These are phyloP conservation scores for Arthrobotrys iridis DNA, from an alignment of 2,329 filamentous ascomycete species.

Conservation along the genomic window DNA sequence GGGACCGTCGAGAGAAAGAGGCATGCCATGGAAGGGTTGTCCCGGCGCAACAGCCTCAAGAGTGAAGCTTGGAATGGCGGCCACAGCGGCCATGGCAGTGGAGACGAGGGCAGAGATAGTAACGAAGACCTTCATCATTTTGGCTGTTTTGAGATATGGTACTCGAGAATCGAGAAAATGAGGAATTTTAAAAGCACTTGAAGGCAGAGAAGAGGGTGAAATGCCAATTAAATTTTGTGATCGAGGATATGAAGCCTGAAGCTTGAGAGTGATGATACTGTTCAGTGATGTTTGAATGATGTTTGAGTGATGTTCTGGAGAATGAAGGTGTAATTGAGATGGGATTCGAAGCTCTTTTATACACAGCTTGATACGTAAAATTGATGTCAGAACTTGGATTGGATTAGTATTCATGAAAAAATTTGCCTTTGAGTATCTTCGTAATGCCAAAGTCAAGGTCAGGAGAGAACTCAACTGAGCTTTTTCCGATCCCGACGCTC, in stretches of 20 bases:
- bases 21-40: slow-evolving; percentile 40
- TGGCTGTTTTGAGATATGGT: slow-evolving; percentile 6
- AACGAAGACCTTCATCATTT: slow-evolving; percentile 49
- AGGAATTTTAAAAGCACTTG: background rate
- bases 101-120: slow-evolving; percentile 45
- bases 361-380: slow-evolving; percentile 1
- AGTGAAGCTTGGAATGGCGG: slow-evolving; percentile 41
- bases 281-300: slow-evolving; percentile 24
- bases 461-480: slow-evolving; percentile 22
- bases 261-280: slow-evolving; percentile 24
- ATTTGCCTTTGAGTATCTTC: slow-evolving; percentile 9
- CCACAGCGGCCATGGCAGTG: slow-evolving; percentile 45
- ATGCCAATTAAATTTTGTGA: background rate
- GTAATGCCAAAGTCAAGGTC: slow-evolving; percentile 7
- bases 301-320: slow-evolving; percentile 44
- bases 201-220: background rate
- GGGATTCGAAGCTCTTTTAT: slow-evolving; percentile 39
- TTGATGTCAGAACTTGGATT: background rate
- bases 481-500: slow-evolving; percentile 52
- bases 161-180: background rate
- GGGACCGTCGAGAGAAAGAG: slow-evolving; percentile 33
- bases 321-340: slow-evolving; percentile 13
- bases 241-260: slow-evolving; percentile 5
- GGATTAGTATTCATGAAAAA: slow-evolving; percentile 23
- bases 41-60: slow-evolving; percentile 45